phyloP scores from a whole-genome alignment of 1,284 basidiomycete species.

The Cryptococcus floricola region DNA sequence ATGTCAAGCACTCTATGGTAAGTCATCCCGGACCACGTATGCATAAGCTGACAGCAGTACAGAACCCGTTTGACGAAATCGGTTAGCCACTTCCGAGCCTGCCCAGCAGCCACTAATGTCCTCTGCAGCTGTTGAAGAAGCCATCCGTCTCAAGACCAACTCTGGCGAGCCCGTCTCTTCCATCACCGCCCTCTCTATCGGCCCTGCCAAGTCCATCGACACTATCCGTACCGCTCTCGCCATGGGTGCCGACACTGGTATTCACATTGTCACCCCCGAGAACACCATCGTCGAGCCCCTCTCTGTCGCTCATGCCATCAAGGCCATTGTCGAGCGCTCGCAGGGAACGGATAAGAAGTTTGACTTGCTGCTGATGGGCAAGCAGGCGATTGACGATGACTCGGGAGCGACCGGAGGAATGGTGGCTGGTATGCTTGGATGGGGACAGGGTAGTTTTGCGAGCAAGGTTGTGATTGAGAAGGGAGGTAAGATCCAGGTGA shows the following conservation, averaged over 20 bases:
- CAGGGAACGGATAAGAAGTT: constrained; percentile 54
- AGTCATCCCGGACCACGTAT: constrained; percentile 25
- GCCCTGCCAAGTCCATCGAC: constrained; percentile 83
- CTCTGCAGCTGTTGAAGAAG: constrained; percentile 86
- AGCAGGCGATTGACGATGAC: constrained; percentile 98
- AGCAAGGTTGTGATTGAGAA: constrained; percentile 79
- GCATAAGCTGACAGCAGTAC: constrained; percentile 2
- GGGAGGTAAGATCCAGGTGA: constrained; percentile 67
- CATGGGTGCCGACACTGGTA: constrained; percentile 92
- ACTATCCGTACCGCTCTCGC: constrained; percentile 93
- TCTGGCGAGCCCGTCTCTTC: constrained; percentile 66
- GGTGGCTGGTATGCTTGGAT: constrained; percentile 87
- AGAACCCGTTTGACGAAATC: constrained; percentile 98
- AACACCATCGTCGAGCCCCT: constrained; percentile 63
- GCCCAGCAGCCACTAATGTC: not conserved
- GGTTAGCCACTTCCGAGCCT: constrained; percentile 55
- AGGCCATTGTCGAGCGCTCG: constrained; percentile 65
- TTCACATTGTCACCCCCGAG: constrained; percentile 85
- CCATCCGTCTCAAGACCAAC: constrained; percentile 83
- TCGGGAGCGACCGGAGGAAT: constrained; percentile 96
- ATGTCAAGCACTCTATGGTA: constrained; percentile 97
- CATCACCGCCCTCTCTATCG: constrained; percentile 89
- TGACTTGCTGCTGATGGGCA: constrained; percentile 94
- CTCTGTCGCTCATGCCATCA: constrained; percentile 61
- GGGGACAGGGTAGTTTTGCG: constrained; percentile 94